These are phyloP conservation scores for Cephalotrichum gorgonifer DNA, from an alignment of 2,329 filamentous ascomycete genomes.

Conservation along the genomic window DNA sequence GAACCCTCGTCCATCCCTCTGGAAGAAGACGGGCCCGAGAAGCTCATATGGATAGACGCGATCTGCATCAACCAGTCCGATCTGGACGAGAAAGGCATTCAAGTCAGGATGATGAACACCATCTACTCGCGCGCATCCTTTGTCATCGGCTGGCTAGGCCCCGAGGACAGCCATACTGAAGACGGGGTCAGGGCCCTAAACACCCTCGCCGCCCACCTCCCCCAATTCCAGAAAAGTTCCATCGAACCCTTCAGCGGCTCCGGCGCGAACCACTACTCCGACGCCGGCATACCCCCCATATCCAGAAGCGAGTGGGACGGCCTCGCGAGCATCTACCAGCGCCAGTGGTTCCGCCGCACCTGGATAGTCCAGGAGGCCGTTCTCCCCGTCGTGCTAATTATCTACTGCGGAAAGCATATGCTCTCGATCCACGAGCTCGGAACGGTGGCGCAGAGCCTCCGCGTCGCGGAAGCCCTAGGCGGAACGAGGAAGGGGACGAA, in stretches of 20 bases:
- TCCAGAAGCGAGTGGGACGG: conserved; percentile 10
- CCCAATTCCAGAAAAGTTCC: conserved; percentile 9
- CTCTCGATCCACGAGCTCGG: conserved; percentile 12
- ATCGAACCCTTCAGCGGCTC: conserved; percentile 13
- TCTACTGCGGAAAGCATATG: conserved; percentile 13
- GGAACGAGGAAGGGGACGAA: conserved; percentile 9
- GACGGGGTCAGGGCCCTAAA: conserved; percentile 9
- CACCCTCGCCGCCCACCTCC: conserved; percentile 7
- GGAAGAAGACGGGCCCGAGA: conserved; percentile 2
- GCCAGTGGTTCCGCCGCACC: conserved; percentile 9
- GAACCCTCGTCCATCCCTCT: not conserved
- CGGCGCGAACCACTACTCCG: conserved; percentile 11
- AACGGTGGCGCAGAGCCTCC: not conserved
- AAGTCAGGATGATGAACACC: conserved; percentile 17
- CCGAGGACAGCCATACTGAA: conserved; percentile 5
- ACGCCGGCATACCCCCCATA: conserved; percentile 10
- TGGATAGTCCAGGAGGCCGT: conserved; percentile 4
- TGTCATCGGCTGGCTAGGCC: conserved; percentile 19
- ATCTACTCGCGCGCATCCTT: conserved; percentile 15
- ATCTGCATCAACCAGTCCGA: conserved; percentile 20
- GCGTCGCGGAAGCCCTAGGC: conserved; percentile 11
- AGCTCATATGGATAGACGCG: conserved; percentile 18
- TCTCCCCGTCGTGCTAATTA: conserved; percentile 8
- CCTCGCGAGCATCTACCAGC: conserved; percentile 13
- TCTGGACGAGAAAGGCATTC: conserved; percentile 13